A percentile compares a stretch with the other conserved stretches of the same genome.
Evolutionary conservation across 805 yeast species (phyloP).

Genomic region (Zygosaccharomyces bailii): DNA sequence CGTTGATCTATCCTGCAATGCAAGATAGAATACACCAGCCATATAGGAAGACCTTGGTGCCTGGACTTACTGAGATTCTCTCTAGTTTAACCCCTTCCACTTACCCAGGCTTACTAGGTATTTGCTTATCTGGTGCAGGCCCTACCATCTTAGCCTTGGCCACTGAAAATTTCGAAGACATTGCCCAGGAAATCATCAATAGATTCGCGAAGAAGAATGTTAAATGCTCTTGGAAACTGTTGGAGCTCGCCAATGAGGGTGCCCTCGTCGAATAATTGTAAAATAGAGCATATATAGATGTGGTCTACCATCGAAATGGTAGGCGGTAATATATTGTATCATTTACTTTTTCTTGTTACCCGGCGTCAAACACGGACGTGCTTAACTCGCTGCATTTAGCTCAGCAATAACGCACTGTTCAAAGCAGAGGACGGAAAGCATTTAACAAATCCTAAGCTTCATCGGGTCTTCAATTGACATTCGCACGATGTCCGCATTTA

Average conservation of each 20-base stretch:
- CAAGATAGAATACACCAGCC: constrained; percentile 96
- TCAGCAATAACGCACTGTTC: neutral
- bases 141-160: constrained; percentile 95
- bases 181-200: constrained; percentile 70
- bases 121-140: constrained; percentile 96
- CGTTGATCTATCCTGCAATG: constrained; percentile 89
- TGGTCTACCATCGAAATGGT: neutral
- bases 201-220: constrained; percentile 67
- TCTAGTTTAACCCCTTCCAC: constrained; percentile 74
- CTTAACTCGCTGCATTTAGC: neutral
- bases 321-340: neutral
- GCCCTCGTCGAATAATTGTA: constrained; percentile 48
- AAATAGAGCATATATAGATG: neutral
- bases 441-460: neutral
- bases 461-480: constrained; percentile 1
- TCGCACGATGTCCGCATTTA: constrained; percentile 13
- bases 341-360: neutral
- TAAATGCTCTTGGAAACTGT: constrained; percentile 74
- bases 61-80: constrained; percentile 83
- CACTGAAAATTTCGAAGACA: constrained; percentile 77
- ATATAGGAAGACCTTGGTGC: constrained; percentile 87
- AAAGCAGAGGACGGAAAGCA: neutral
- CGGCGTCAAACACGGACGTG: neutral
- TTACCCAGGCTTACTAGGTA: constrained; percentile 84
- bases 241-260: constrained; percentile 86